Evolutionary conservation across 192 early-diverging fungal genomes (phyloP), one percentile per base, ranked within the genome.

Genomic region (Podochytrium sp.): DNA sequence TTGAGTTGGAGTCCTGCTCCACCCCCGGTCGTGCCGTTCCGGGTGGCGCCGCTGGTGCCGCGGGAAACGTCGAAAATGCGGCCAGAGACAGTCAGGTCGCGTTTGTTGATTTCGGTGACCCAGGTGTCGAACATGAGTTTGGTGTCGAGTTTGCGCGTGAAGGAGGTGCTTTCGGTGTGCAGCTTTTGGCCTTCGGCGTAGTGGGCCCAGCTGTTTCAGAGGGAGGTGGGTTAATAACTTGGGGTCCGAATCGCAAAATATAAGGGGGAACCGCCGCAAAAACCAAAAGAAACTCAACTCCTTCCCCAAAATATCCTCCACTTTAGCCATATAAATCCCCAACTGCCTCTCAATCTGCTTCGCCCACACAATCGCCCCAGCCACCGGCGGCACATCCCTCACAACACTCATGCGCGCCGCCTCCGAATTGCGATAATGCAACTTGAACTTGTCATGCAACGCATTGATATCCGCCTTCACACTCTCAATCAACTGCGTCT

Each of bases 381-480:
- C 90, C 49, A 98, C 91, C 1, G 94, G 92, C 23, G 96, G 96
- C 1, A 97, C 57, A 71, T 99, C 98, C 65, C 98, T 94, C 60
- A 96, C 78, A 76, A 93, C 90, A 55, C 93, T 92, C 91, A 99
- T 94, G 35, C 90, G 83, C 66, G 81, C 90, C 0, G 96, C 95
- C 74, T 96, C 91, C 2, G 94, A 94, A 70, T 95, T 86, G 7
- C 89, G 86, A 81, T 98, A 98, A 69, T 93, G 92, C 80, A 85
- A 78, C 80, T 94, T 96, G 79, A 98, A 99, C 76, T 96, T 98
- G 52, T 96, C 94, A 71, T 98, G 97, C 60, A 99, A 84, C 42
- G 92, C 91, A 25, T 87, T 83, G 73, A 99, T 96, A 73, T 99
- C 98, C n/a, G 95, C 93, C 84, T 99, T 99, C 76, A 99, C 97